phyloP scores from a whole-genome alignment of 192 early-diverging fungal genomes.

The Oehlia diaphana region DNA sequence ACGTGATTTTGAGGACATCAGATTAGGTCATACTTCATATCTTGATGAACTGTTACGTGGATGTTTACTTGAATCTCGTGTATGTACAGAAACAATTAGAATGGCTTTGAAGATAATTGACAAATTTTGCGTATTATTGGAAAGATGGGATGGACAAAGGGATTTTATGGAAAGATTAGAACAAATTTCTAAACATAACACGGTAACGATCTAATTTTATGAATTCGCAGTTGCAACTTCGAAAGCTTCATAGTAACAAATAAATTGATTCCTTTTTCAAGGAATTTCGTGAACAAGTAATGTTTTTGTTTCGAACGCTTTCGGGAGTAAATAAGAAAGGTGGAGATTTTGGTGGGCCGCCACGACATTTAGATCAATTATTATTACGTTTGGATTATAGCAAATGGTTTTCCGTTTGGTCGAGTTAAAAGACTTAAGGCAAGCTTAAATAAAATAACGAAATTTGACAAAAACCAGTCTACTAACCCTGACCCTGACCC shows the following conservation, averaged over 20 bases:
- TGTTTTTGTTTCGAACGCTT: slow-evolving; percentile 33
- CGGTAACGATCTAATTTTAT: slow-evolving; percentile 29
- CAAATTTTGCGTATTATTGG: slow-evolving; percentile 32
- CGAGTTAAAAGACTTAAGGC: too few relatives aligned
- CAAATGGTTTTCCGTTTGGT: slow-evolving; percentile 36
- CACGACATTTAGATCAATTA: slow-evolving; percentile 37
- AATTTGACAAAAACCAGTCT: too few relatives aligned
- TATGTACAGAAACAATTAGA: slow-evolving; percentile 30
- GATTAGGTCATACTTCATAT: slow-evolving; percentile 37
- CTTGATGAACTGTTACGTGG: slow-evolving; percentile 36
- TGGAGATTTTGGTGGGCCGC: slow-evolving; percentile 33
- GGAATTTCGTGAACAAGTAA: slow-evolving; percentile 34
- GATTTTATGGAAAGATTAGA: slow-evolving; percentile 24
- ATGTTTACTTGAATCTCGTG: slow-evolving; percentile 36
- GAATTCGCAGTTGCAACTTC: not conserved
- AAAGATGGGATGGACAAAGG: slow-evolving; percentile 5
- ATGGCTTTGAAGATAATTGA: slow-evolving; percentile 30
- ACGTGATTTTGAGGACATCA: slow-evolving; percentile 45
- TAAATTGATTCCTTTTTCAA: not conserved
- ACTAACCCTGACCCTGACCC: too few relatives aligned
- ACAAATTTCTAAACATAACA: slow-evolving; percentile 25
- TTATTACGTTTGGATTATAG: slow-evolving; percentile 44
- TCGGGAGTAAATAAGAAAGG: slow-evolving; percentile 30
- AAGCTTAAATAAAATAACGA: too few relatives aligned
- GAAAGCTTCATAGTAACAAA: not conserved